A percentile compares a stretch with the other conserved stretches of the same genome.
Evolutionary conservation across 2,329 filamentous ascomycete species (phyloP).

Genomic region (Helminthosporium solani): DNA sequence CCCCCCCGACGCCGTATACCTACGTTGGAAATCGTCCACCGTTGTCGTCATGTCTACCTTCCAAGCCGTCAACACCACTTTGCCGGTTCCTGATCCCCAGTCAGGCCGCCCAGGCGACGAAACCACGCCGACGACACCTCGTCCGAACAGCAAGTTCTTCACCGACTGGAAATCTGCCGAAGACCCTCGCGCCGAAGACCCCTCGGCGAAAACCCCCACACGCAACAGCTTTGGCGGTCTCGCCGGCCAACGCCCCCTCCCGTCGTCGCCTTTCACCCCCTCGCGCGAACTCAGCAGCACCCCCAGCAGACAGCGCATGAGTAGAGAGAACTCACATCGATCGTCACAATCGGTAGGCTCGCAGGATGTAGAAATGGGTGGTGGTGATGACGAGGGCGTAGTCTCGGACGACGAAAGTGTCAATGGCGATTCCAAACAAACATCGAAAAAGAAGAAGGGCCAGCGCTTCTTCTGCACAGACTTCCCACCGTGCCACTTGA

Average conservation of each 20-base stretch:
- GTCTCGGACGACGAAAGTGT: conserved; percentile 53
- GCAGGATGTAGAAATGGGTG: conserved; percentile 75
- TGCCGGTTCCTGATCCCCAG: conserved; percentile 45
- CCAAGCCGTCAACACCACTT: conserved; percentile 60
- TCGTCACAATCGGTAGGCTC: conserved; percentile 63
- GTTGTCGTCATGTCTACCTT: conserved; percentile 58
- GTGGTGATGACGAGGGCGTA: conserved; percentile 65
- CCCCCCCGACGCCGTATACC: no score
- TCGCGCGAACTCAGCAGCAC: conserved; percentile 45
- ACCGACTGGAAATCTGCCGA: conserved; percentile 39
- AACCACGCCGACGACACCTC: conserved; percentile 59
- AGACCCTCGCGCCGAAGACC: conserved; percentile 42
- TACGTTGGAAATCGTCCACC: no score
- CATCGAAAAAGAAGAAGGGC: conserved; percentile 92
- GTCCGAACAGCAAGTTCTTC: conserved; percentile 45
- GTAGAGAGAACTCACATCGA: conserved; percentile 60
- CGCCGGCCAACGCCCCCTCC: conserved; percentile 50
- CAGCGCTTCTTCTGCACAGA: conserved; percentile 96
- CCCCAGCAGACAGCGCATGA: conserved; percentile 43
- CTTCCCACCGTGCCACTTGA: conserved; percentile 88
- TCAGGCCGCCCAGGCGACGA: conserved; percentile 53
- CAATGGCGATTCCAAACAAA: conserved; percentile 64
- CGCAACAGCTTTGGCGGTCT: conserved; percentile 54
- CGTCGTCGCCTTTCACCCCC: conserved; percentile 48
- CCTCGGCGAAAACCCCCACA: conserved; percentile 62